A percentile compares a stretch with the other conserved stretches of the same genome.
Conservation (phyloP, 2,329 filamentous ascomycete genomes). For the Paraphoma chrysanthemicola region DNA sequence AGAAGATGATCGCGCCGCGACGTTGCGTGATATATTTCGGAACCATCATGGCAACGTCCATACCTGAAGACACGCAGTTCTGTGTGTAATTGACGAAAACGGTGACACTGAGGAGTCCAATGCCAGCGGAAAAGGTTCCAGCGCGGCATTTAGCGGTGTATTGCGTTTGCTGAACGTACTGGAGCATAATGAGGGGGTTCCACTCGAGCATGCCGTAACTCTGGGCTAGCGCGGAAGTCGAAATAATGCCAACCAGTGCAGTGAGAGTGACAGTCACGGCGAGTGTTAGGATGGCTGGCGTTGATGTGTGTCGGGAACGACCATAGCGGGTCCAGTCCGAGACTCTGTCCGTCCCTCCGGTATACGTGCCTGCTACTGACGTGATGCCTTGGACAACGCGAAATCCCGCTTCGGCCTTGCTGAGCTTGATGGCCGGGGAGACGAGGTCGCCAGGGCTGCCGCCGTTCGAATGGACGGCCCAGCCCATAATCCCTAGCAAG, state of each 20-base stretch:
- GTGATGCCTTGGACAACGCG: constrained; percentile 12
- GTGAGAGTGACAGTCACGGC: constrained; percentile 18
- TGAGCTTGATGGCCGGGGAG: constrained; percentile 12
- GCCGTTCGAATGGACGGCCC: constrained; percentile 13
- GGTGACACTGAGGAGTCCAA: constrained; percentile 31
- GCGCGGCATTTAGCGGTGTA: constrained; percentile 27
- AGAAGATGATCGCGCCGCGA: constrained; percentile 31
- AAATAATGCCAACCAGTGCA: constrained; percentile 17
- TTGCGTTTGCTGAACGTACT: constrained; percentile 20
- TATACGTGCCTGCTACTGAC: constrained; percentile 14
- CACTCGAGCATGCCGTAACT: constrained; percentile 28
- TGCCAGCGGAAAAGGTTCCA: constrained; percentile 37
- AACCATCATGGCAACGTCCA: constrained; percentile 34
- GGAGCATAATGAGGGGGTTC: constrained; percentile 32
- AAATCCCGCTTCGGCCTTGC: constrained; percentile 16
- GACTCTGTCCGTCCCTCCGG: constrained; percentile 15
- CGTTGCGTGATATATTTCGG: constrained; percentile 28
- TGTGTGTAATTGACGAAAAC: constrained; percentile 31
- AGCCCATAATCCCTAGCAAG: constrained; percentile 16
- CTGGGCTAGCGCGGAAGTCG: constrained; percentile 24
- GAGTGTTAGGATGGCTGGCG: constrained; percentile 11
- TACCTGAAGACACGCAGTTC: constrained; percentile 33
- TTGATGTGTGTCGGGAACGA: constrained; percentile 8
- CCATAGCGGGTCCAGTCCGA: constrained; percentile 21
- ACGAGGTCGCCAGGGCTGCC: constrained; percentile 18